Base-by-base conservation (phyloP, 805 yeast species). In the Kazachstania taianensis region DNA sequence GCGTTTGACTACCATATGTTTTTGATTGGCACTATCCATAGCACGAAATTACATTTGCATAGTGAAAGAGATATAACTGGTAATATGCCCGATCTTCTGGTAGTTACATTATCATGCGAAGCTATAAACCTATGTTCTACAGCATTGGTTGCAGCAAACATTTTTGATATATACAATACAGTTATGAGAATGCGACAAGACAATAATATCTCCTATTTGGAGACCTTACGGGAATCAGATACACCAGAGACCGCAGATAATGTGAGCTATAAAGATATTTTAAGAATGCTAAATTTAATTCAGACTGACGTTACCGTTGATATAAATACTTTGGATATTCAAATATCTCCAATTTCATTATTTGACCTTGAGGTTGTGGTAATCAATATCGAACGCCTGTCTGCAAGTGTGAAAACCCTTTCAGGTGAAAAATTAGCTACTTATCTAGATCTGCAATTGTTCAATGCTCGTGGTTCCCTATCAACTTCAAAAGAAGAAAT, bases 1-100 rank as follows among this genome's bases (percentile, higher is more conserved):
- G 76, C 86, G 0, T 75, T 89, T 48, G 97, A 92, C 53, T 85
- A 76, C 53, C 96, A 89, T 52, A 73, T 83, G 13, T 86, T 92
- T 54, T 70, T 83, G 23, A 70, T 89, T 31, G 72, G 76, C 2
- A 66, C 67, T 12, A 54, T 80, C 15, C 57, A 63, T 5, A 59
- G 62, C 1, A 60, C 75, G 18, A 60, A 67, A 9, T 57, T 80
- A 12, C 74, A 73, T 18, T 62, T 85, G 14, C 78, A 70, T 53
- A 92, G 89, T 53, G 83, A 80, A 48, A 72, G 75, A 45, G 78
- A 70, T 32, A 40, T 48, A 2, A 45, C 57, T 14, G 65, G 64
- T 19, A 52, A 65, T 16, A 57, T 64, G 32, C 72, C 75, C 18
- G 94, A 86, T 52, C 72, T 74, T 34, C 57, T 87, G 9, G 69